Evolutionary conservation across 2,329 filamentous ascomycete genomes (phyloP).

Genomic region (Fusarium duplospermum): DNA sequence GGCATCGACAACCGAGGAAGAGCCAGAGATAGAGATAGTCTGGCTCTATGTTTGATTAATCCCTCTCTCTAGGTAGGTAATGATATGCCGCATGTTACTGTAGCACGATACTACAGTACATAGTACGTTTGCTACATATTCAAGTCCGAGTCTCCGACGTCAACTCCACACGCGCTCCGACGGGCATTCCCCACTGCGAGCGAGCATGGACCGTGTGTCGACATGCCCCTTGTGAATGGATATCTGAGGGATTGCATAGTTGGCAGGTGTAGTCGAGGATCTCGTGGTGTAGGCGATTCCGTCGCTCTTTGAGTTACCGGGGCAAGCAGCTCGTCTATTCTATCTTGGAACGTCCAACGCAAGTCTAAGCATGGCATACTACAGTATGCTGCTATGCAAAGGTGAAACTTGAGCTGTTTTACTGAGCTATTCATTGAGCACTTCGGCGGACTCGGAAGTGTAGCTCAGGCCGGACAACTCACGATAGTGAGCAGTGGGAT

Average conservation of each 20-base stretch:
- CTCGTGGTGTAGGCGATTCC: neutral
- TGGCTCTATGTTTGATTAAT: neutral
- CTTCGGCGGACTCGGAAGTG: neutral
- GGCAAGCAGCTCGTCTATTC: neutral
- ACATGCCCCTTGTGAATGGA: neutral
- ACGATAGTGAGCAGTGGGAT: neutral
- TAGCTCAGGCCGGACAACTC: neutral
- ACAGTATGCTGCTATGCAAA: neutral
- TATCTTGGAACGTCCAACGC: neutral
- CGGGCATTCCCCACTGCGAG: neutral
- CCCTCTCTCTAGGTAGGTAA: neutral
- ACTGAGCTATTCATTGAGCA: neutral
- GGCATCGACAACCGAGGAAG: conserved; percentile 20
- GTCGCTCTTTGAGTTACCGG: neutral
- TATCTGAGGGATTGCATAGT: neutral
- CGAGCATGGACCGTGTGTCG: neutral
- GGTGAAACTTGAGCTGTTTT: neutral
- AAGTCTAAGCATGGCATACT: neutral
- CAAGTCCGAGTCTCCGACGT: neutral
- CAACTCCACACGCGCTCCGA: neutral
- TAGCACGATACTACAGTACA: neutral
- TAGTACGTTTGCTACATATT: neutral
- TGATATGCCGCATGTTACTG: neutral
- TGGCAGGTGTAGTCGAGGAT: neutral
- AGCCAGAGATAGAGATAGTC: neutral